Evolutionary conservation across 129 eudicot species (phyloP), one percentile per base, ranked within the genome.

Genomic region (Chrysanthemum lavandulifolium): DNA sequence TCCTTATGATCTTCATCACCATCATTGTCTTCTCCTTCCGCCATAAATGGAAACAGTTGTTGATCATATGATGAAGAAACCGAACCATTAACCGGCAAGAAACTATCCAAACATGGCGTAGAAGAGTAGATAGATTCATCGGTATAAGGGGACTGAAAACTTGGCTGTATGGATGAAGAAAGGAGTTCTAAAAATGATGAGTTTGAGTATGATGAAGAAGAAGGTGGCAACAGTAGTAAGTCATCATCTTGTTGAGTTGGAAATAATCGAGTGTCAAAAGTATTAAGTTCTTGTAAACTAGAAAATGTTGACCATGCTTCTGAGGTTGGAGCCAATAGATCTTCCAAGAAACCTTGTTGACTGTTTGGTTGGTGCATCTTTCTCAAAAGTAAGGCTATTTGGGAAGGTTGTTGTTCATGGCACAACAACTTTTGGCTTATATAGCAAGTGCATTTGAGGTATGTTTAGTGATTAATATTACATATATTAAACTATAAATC

Each of bases 281-380:
- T 58, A 53, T 48, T 27, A 54, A 76, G 69, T 48, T 76, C 68
- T 68, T 76, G 80, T 74, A 13, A 73, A 79, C 72, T 68, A 12
- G 78, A 55, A 60, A 81, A 67, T 55, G 72, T 62, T 36, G 80
- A 73, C 76, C 80, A 65, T 65, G 72, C 67, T 10, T 77, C 79
- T 51, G 75, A 79, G 36, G 56, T 63, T 76, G 96, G 83, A 82
- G 80, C 78, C 81, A 84, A 45, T 56, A 82, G 75, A 68, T 89
- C 88, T 56, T 82, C 90, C 66, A 86, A 56, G 51, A 84, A 84
- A 71, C 82, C 85, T 55, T 81, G 79, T 61, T 76, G 83, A 60
- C 72, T 65, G 53, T 27, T 78, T 65, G 63, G 73, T 78, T 72
- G 79, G 70, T 81, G 84, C 85, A 82, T 84, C 74, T 81, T 77